Conservation (phyloP, 306 rosid genomes). For the Quercus robur region DNA sequence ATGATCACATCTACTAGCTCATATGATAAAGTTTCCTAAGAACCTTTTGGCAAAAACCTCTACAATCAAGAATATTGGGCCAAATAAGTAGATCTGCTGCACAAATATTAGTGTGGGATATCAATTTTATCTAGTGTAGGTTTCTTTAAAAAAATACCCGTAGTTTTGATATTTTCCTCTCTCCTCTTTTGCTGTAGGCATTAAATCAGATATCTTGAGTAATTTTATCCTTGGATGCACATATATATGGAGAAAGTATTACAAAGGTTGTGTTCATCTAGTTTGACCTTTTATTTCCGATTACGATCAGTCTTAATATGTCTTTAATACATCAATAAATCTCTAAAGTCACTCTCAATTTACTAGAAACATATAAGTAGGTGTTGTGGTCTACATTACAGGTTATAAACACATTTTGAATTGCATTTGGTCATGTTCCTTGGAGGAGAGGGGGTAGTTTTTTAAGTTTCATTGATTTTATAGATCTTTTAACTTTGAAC, state of each 20-base stretch:
- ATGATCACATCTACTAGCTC: slow-evolving; percentile 41
- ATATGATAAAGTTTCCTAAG: slow-evolving; percentile 76
- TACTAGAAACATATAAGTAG: no score
- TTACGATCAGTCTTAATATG: no score
- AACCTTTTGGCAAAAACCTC: slow-evolving; percentile 63
- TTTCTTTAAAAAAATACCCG: not conserved
- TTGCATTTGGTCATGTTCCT: no score
- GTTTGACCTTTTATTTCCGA: no score
- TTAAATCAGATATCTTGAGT: slow-evolving; percentile 79
- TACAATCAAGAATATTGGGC: slow-evolving; percentile 69
- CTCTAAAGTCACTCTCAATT: no score
- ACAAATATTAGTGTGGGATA: not conserved
- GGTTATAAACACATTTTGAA: no score
- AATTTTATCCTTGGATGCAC: slow-evolving; percentile 75
- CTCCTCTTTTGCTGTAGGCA: slow-evolving; percentile 47
- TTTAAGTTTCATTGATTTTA: no score
- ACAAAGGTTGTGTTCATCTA: slow-evolving; percentile 19
- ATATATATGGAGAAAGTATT: slow-evolving; percentile 63
- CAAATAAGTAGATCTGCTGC: slow-evolving; percentile 37
- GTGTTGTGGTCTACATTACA: no score
- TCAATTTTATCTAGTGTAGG: not conserved
- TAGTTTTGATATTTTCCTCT: not conserved
- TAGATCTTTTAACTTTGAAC: no score
- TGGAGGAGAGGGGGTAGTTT: no score
- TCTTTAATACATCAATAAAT: no score